Evolutionary conservation across 352 stramenopile genomes (phyloP), one percentile per base, ranked within the genome.

Genomic region (Pythium brachiatum): DNA sequence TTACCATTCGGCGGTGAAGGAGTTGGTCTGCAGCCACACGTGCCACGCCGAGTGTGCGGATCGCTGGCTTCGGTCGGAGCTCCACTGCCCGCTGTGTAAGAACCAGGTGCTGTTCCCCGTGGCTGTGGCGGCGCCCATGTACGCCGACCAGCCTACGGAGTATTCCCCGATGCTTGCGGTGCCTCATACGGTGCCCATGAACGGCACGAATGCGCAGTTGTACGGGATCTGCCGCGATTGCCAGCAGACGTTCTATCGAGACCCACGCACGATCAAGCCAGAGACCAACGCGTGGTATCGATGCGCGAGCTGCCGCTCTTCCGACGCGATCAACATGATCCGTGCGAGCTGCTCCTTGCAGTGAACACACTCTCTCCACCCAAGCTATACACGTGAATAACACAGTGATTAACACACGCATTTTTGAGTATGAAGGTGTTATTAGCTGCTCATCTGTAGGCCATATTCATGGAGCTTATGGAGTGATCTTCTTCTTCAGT

Each of bases 241-340:
- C 64, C 72, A 76, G 2, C 68, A 75, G n/a, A 72, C 73, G 23
- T 92, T 92, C 63, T 85, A 90, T 34, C 74, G 83, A 4, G 76
- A 90, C 43, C 73, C 66, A 1, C 61, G 41, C 7, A 77, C 73
- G 23, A 68, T 89, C 16, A 76, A 72, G 1, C 81, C 83, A 0
- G 79, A 88, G 31, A 90, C 83, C 4, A 86, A 79, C 47, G 81
- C 68, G 3, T 92, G 80, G 76, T 89, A 88, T 58, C 78, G 83
- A 46, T 92, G 83, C 60, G 61, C 79, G 21, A 65, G 71, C 51
- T 92, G 83, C 58, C 74, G 79, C 29, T 65, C 62, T 6, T 75
- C 69, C 27, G 75, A 90, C 61, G 79, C 79, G 34, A 55, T 83
- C 27, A 64, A 78, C 3, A 74, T 89, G 46, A 39, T 86, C 11